A percentile compares a stretch with the other conserved stretches of the same genome.
Evolutionary conservation across 2,329 filamentous ascomycete genomes (phyloP).

Genomic region (Nigrospora osmanthi): DNA sequence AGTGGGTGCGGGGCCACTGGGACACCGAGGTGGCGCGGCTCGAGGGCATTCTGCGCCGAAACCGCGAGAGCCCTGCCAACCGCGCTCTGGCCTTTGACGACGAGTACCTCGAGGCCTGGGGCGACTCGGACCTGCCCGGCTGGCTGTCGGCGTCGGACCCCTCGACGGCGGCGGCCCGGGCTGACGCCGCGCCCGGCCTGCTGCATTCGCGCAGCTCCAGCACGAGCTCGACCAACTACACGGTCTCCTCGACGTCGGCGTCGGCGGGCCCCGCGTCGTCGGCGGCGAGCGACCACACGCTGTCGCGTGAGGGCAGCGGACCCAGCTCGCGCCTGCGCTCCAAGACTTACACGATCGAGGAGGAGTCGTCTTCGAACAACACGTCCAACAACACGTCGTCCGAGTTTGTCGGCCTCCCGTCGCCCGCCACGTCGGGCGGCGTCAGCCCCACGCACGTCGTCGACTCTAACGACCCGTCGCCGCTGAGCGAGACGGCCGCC

Average conservation of each 20-base stretch:
- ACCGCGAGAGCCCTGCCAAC: conserved; percentile 11
- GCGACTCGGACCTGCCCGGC: conserved; percentile 13
- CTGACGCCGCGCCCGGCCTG: neutral
- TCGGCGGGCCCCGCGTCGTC: neutral
- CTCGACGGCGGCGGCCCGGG: neutral
- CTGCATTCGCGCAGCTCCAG: neutral
- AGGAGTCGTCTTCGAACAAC: neutral
- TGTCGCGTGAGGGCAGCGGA: neutral
- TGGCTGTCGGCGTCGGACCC: conserved; percentile 9
- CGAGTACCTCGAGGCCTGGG: conserved; percentile 18
- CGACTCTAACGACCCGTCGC: too few species aligned
- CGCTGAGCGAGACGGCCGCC: too few species aligned
- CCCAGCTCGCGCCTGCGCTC: neutral
- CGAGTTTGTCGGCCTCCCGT: too few species aligned
- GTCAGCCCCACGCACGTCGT: too few species aligned
- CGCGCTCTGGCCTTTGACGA: conserved; percentile 12
- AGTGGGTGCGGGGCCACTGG: conserved; percentile 16
- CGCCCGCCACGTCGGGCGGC: too few species aligned
- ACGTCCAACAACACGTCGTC: too few species aligned
- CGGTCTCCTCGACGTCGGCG: neutral
- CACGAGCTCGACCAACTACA: neutral
- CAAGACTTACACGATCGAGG: neutral
- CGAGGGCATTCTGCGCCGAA: conserved; percentile 12
- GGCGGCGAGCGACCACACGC: neutral
- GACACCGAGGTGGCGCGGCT: conserved; percentile 14